Evolutionary conservation across 371 early-diverging fungal genomes (phyloP).

Genomic region (Apophysomyces ossiformis): DNA sequence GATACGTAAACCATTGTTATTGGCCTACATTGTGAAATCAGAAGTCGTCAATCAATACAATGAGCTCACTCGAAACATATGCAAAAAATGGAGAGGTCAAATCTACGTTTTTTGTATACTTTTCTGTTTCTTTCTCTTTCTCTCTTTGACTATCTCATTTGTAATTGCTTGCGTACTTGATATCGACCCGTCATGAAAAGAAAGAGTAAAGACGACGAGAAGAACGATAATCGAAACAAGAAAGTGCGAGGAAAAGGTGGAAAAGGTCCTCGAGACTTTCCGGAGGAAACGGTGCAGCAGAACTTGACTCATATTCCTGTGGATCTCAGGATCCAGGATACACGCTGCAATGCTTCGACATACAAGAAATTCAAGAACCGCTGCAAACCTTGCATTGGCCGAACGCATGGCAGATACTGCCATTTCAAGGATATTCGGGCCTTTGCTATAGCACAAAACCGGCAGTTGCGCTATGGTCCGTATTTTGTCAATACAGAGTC

Average conservation of each 20-base stretch:
- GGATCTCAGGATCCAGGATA: slow-evolving; percentile 3
- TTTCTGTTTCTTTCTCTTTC: background rate
- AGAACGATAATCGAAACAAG: background rate
- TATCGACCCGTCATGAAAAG: too few relatives aligned
- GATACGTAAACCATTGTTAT: background rate
- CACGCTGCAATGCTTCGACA: background rate
- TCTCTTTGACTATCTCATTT: background rate
- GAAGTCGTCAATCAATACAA: background rate
- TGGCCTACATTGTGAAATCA: background rate
- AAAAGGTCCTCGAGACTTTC: background rate
- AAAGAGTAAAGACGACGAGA: too few relatives aligned
- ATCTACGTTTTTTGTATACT: background rate
- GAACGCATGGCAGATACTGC: background rate
- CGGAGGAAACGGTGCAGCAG: background rate
- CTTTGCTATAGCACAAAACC: background rate
- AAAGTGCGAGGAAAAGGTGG: background rate
- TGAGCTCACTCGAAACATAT: background rate
- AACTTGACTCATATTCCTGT: background rate
- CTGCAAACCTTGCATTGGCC: slow-evolving; percentile 1
- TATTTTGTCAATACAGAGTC: background rate
- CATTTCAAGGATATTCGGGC: background rate
- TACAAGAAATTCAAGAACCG: slow-evolving; percentile 5
- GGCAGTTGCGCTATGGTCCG: background rate
- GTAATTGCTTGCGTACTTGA: too few relatives aligned
- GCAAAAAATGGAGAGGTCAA: background rate